Conservation (phyloP, 176 grass and related monocot genomes). For the Zea mays region Zm-B73-REFERENCE-NAM-5.0 NC_050105.1:2392001-2392500, state of each 20-base stretch:
- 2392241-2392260: too few species aligned
- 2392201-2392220: too few species aligned
- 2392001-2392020: background rate
- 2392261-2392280: background rate
- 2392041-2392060: too few species aligned
- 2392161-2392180: background rate
- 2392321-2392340: constrained; percentile 38
- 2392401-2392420: constrained; percentile 42
- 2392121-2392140: background rate
- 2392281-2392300: background rate
- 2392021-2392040: too few species aligned
- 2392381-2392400: constrained; percentile 18
- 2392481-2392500: too few species aligned
- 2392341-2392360: background rate
- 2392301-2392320: constrained; percentile 35
- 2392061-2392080: background rate
- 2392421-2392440: constrained; percentile 37
- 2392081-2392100: background rate
- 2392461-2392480: too few species aligned
- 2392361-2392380: constrained; percentile 32
- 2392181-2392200: background rate
- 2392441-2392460: background rate
- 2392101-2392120: background rate
- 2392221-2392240: background rate
- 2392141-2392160: background rate